Evolutionary conservation across 2,329 filamentous ascomycete species (phyloP).

Genomic region (Paraphaeosphaeria sporulosa): DNA sequence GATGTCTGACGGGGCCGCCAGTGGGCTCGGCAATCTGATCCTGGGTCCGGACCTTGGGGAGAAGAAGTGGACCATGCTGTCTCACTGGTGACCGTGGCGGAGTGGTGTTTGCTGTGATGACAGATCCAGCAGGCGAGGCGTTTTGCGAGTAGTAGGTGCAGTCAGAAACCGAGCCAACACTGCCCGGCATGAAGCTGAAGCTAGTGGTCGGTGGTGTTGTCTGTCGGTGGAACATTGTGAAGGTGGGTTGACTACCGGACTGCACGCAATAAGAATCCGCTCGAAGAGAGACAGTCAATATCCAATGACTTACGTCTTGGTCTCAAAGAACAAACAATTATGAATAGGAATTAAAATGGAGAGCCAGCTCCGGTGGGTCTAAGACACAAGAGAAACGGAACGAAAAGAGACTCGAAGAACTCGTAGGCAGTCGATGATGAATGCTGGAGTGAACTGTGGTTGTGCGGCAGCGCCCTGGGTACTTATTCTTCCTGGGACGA

Average conservation of each 20-base stretch:
- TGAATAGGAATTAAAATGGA: constrained; percentile 49
- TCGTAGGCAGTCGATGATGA: constrained; percentile 33
- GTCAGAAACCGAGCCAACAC: constrained; percentile 61
- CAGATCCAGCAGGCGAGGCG: constrained; percentile 70
- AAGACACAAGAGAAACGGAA: constrained; percentile 49
- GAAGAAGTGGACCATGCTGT: constrained; percentile 78
- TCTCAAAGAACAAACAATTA: constrained; percentile 39
- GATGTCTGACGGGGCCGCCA: constrained; percentile 63
- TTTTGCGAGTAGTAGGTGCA: constrained; percentile 70
- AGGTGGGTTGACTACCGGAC: constrained; percentile 46
- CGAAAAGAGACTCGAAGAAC: constrained; percentile 47
- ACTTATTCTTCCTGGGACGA: constrained; percentile 46
- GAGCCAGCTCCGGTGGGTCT: constrained; percentile 55
- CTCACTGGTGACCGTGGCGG: constrained; percentile 75
- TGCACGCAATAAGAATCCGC: constrained; percentile 26
- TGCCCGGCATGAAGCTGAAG: constrained; percentile 49
- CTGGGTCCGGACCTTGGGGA: constrained; percentile 86
- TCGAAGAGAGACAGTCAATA: constrained; percentile 9
- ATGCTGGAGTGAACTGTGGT: constrained; percentile 35
- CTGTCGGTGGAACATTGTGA: constrained; percentile 54
- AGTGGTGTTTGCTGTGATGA: constrained; percentile 72
- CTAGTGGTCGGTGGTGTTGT: constrained; percentile 53
- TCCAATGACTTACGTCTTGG: constrained; percentile 42
- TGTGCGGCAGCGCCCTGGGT: constrained; percentile 48
- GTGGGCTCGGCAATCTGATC: constrained; percentile 76